These are phyloP conservation scores for Nitzschia putrida DNA, from an alignment of 108 stramenopile species.

Conservation along the genomic window DNA sequence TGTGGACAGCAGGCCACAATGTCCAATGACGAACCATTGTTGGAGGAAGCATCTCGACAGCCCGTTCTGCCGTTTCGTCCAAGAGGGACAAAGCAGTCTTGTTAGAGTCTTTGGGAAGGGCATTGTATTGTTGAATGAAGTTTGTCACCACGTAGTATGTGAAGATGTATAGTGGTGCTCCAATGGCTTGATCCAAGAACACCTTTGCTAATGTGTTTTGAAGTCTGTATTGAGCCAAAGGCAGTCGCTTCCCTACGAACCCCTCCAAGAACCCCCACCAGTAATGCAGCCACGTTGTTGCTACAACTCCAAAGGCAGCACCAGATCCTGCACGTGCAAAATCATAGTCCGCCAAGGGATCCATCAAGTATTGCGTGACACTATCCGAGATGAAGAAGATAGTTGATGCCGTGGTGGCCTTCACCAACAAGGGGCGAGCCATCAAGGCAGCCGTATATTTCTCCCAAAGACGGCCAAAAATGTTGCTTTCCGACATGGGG, in stretches of 20 bases:
- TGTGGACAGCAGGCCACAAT: conserved; percentile 58
- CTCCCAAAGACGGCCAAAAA: conserved; percentile 23
- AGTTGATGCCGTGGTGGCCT: conserved; percentile 37
- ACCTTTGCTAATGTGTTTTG: conserved; percentile 48
- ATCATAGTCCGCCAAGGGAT: conserved; percentile 12
- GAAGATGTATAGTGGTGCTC: conserved; percentile 53
- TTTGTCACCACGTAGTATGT: conserved; percentile 54
- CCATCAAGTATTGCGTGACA: conserved; percentile 36
- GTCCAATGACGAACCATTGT: conserved; percentile 60
- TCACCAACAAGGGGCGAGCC: conserved; percentile 41
- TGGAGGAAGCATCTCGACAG: conserved; percentile 44
- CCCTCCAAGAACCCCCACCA: conserved; percentile 58
- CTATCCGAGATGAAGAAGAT: conserved; percentile 46
- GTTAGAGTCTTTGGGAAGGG: neutral
- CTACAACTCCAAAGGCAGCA: conserved; percentile 52
- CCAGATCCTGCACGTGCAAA: conserved; percentile 36
- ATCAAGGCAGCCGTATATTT: conserved; percentile 37
- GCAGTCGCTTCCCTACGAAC: conserved; percentile 30
- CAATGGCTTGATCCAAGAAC: conserved; percentile 43
- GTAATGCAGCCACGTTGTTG: conserved; percentile 48
- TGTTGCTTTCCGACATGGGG: too few species aligned
- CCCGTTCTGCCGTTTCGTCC: conserved; percentile 27
- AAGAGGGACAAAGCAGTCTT: conserved; percentile 3
- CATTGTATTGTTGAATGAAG: conserved; percentile 32
- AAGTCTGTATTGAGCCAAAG: conserved; percentile 26